A percentile compares a stretch with the other conserved stretches of the same genome.
These are phyloP conservation scores for Steccherinum ochraceum DNA, from an alignment of 768 basidiomycete genomes.

Conservation along the genomic window DNA sequence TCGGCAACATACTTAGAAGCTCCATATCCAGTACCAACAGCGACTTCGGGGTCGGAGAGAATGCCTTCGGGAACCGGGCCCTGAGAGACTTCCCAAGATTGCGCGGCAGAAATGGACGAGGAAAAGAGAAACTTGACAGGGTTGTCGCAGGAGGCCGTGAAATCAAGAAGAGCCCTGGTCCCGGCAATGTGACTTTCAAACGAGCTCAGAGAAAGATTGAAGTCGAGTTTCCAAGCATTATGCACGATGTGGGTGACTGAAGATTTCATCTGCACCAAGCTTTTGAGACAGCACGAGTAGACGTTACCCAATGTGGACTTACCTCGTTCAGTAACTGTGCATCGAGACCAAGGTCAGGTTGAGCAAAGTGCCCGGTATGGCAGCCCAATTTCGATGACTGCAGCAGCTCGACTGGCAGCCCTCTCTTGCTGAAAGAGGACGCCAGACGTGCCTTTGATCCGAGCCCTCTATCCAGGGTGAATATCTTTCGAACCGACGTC, in stretches of 20 bases:
- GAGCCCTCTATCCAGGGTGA: neutral
- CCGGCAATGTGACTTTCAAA: slow-evolving; percentile 32
- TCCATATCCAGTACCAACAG: slow-evolving; percentile 25
- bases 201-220: slow-evolving; percentile 27
- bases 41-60: slow-evolving; percentile 14
- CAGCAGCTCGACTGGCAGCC: no score
- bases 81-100: slow-evolving; percentile 11
- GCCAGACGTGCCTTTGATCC: no score
- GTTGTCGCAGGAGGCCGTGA: slow-evolving; percentile 11
- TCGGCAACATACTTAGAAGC: slow-evolving; percentile 29
- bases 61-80: slow-evolving; percentile 13
- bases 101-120: slow-evolving; percentile 28
- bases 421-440: no score
- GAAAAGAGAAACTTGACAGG: slow-evolving; percentile 24
- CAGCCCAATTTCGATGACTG: no score
- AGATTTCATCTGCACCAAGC: no score
- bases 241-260: slow-evolving; percentile 29
- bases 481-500: neutral
- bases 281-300: no score
- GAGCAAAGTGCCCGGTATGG: no score
- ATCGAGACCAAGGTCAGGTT: no score
- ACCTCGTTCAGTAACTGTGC: no score
- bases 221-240: slow-evolving; percentile 37
- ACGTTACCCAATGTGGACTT: no score
- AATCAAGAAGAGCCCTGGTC: slow-evolving; percentile 26